Evolutionary conservation across 257 asterid species (phyloP).

Genomic region (Nicotiana tomentosiformis): DNA sequence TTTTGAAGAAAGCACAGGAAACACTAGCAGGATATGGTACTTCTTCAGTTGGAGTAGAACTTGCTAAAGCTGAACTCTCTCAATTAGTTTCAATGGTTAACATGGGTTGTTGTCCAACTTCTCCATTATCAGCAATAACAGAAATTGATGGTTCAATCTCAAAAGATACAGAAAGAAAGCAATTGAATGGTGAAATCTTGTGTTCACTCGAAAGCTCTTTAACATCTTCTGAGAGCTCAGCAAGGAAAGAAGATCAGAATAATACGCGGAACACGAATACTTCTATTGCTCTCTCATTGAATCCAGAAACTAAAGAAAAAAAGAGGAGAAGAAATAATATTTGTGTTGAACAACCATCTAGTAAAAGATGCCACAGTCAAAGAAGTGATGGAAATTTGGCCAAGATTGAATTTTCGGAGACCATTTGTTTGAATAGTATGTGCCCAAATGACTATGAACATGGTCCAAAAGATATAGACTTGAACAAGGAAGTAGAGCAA

Average conservation of each 20-base stretch:
- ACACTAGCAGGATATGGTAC: conserved; percentile 62
- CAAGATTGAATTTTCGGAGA: conserved; percentile 16
- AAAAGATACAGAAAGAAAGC: conserved; percentile 26
- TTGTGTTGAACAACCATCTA: conserved; percentile 14
- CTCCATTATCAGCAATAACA: conserved; percentile 57
- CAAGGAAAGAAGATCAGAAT: conserved; percentile 24
- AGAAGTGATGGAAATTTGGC: conserved; percentile 17
- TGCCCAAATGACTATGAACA: conserved; percentile 30
- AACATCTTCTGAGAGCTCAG: conserved; percentile 72
- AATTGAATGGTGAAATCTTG: conserved; percentile 21
- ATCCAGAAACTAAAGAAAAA: conserved; percentile 19
- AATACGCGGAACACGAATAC: conserved; percentile 17
- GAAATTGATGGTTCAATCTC: conserved; percentile 43
- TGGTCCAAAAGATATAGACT: conserved; percentile 37
- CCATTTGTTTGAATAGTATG: conserved; percentile 52
- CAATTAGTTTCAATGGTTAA: conserved; percentile 68
- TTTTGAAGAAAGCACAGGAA: conserved; percentile 71
- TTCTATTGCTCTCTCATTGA: conserved; percentile 33
- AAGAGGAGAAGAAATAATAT: conserved; percentile 28
- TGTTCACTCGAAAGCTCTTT: conserved; percentile 64
- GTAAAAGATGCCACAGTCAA: conserved; percentile 18
- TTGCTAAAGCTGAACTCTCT: conserved; percentile 67
- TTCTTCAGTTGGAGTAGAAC: conserved; percentile 52
- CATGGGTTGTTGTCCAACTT: conserved; percentile 43
- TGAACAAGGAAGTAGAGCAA: conserved; percentile 38